Percentiles rank a stretch among this genome's conserved stretches.
These are phyloP conservation scores for Trypanosomatidae sp. DNA, from an alignment of 208 protist species.

Conservation along the genomic window DNA sequence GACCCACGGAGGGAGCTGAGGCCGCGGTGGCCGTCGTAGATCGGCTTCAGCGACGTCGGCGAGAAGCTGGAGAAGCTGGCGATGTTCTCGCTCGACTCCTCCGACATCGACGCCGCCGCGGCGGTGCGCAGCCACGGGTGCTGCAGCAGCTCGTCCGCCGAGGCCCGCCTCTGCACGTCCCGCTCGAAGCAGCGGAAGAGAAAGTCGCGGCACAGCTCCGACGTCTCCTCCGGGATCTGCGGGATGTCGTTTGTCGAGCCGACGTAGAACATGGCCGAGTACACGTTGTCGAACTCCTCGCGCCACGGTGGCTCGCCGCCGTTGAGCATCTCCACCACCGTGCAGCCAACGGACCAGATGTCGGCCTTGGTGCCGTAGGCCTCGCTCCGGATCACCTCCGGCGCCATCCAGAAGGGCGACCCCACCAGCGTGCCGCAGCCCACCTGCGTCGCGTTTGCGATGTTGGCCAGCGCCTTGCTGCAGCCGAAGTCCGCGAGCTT, in stretches of 20 bases:
- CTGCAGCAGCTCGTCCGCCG: slow-evolving; percentile 69
- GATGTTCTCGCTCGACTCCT: slow-evolving; percentile 27
- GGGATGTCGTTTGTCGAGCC: slow-evolving; percentile 72
- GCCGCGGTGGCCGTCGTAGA: slow-evolving; percentile 6
- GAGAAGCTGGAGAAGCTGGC: slow-evolving; percentile 17
- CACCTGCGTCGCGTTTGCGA: slow-evolving; percentile 48
- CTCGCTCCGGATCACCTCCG: slow-evolving; percentile 86
- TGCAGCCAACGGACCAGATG: slow-evolving; percentile 94
- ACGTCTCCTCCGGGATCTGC: slow-evolving; percentile 65
- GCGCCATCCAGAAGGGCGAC: slow-evolving; percentile 89
- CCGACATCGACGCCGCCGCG: slow-evolving; percentile 16
- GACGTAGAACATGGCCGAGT: slow-evolving; percentile 81
- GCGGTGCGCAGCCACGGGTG: slow-evolving; percentile 85
- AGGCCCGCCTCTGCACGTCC: slow-evolving; percentile 65
- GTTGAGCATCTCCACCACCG: slow-evolving; percentile 92
- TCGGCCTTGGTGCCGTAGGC: slow-evolving; percentile 87
- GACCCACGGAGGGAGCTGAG: not conserved
- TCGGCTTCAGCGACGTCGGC: slow-evolving; percentile 6
- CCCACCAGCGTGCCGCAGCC: slow-evolving; percentile 76
- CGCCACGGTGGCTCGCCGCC: slow-evolving; percentile 74
- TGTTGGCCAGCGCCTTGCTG: slow-evolving; percentile 68
- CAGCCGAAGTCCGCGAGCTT: slow-evolving; percentile 93
- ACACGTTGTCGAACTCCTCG: slow-evolving; percentile 80
- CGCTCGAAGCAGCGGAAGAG: slow-evolving; percentile 77
- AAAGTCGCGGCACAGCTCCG: slow-evolving; percentile 68